These are phyloP conservation scores for Schizochytrium sp. DNA, from an alignment of 108 stramenopile species.

Conservation along the genomic window DNA sequence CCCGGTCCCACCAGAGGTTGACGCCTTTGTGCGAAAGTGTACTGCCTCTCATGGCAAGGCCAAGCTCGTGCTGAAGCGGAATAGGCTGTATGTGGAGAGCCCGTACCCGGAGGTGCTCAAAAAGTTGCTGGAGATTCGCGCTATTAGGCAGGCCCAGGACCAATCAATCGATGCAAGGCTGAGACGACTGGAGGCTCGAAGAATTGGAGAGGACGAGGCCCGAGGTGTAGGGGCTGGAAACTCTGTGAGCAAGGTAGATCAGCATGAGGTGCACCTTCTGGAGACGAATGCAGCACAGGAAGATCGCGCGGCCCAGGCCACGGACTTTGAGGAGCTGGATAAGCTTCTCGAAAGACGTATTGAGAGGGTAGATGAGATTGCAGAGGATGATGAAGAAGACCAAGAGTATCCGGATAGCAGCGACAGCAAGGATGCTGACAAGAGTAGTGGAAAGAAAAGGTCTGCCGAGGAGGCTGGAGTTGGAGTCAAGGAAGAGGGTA, in stretches of 20 bases:
- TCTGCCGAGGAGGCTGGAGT: not conserved
- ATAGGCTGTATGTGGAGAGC: constrained; percentile 89
- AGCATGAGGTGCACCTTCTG: constrained; percentile 66
- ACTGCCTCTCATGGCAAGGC: constrained; percentile 87
- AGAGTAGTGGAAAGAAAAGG: not conserved
- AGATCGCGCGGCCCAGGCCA: constrained; percentile 43
- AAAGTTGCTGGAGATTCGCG: constrained; percentile 86
- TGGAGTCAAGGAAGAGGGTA: not conserved
- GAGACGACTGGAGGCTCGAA: constrained; percentile 38
- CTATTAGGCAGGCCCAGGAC: constrained; percentile 84
- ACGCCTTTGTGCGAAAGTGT: constrained; percentile 68
- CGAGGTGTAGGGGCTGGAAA: not conserved
- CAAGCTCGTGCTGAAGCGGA: constrained; percentile 91
- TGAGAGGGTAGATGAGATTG: constrained; percentile 9
- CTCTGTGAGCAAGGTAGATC: not conserved
- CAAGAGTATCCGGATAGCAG: not conserved
- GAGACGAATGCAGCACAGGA: constrained; percentile 26
- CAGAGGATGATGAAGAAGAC: constrained; percentile 36
- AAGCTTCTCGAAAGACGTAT: constrained; percentile 26
- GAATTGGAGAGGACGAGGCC: constrained; percentile 1
- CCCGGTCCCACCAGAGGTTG: constrained; percentile 65
- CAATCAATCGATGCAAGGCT: constrained; percentile 65
- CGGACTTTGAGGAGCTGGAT: constrained; percentile 51
- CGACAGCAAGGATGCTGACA: no score
- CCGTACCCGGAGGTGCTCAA: constrained; percentile 88